Conservation (phyloP, 2,329 filamentous ascomycete species). For the Fusarium luffae region DNA sequence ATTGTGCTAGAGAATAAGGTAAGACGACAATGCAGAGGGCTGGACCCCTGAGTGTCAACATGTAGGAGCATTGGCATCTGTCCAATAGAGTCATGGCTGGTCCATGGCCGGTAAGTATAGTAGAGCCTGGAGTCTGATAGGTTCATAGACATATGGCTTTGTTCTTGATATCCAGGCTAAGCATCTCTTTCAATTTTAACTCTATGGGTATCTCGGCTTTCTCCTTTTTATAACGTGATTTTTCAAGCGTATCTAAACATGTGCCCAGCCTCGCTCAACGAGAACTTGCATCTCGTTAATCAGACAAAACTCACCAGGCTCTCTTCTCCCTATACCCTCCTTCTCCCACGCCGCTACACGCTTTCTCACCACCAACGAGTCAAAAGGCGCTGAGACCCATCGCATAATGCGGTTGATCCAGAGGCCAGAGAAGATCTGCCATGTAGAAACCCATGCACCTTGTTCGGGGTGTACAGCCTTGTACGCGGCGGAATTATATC, state of each 20-base stretch:
- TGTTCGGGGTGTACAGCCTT: conserved; percentile 55
- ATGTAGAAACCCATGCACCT: conserved; percentile 59
- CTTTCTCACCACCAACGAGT: conserved; percentile 50
- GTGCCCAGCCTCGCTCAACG: conserved; percentile 67
- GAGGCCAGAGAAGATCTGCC: conserved; percentile 62
- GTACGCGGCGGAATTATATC: conserved; percentile 68
- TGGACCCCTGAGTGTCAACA: background rate
- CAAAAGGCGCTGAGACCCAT: conserved; percentile 51
- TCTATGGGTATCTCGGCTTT: conserved; percentile 29
- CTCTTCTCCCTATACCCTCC: conserved; percentile 50
- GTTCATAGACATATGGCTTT: background rate
- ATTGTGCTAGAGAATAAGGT: background rate
- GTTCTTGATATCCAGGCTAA: background rate
- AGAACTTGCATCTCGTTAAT: conserved; percentile 72
- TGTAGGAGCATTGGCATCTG: background rate
- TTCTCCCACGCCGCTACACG: conserved; percentile 55
- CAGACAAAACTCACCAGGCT: conserved; percentile 63
- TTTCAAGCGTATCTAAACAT: conserved; percentile 49
- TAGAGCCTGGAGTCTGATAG: background rate
- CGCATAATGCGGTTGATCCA: conserved; percentile 69
- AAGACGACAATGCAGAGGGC: background rate
- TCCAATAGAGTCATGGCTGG: background rate
- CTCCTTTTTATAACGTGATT: background rate
- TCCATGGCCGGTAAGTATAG: background rate
- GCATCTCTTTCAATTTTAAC: background rate